Evolutionary conservation across 345 rosid genomes (phyloP), one percentile per base, ranked within the genome.

Genomic region (Balakata baccata): DNA sequence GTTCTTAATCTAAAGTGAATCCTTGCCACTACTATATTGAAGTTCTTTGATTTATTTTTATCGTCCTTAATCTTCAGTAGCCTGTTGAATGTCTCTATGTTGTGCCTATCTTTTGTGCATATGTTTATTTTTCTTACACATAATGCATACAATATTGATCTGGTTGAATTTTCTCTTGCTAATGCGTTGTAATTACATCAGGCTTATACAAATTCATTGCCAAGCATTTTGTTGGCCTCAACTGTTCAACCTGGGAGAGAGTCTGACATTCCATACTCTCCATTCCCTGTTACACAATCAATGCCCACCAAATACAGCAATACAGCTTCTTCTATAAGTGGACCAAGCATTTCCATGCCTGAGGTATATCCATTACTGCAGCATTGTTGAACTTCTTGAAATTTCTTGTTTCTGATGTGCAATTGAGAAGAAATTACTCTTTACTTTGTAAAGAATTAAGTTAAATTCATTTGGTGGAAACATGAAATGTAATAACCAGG

Each of bases 211-310:
- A 87, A 86, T 82, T 81, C 97, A n/a, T 77, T 91, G 81, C 95
- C 97, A 63, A 86, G 85, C 80, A 75, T 86, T 29, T 84, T 92
- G 77, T 70, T 95, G 88, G 83, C 92, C 51, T 87, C 97, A 77
- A 80, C 85, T 76, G 87, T 80, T 68, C 99, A 89, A 81, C 76
- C 82, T 57, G 96, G 77, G 11, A 87, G 97, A 86, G 98, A 92
- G 78, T 87, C 86, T 71, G 99, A 95, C 49, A 86, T 89, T 64
- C 87, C 89, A 75, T 92, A 89, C 75, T 91, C 96, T 51, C 89
- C 98, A 11, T 89, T 95, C 75, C 86, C 92, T 4, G 80, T 81
- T 72, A 74, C 90, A 51, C 97, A 92, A 78, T 83, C 91, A 29
- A 79, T 84, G 89, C 87, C 94, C 38, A 71, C 91, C 29, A 89